Evolutionary conservation across 768 basidiomycete genomes (phyloP).

Genomic region (Tulasnella sp.): DNA sequence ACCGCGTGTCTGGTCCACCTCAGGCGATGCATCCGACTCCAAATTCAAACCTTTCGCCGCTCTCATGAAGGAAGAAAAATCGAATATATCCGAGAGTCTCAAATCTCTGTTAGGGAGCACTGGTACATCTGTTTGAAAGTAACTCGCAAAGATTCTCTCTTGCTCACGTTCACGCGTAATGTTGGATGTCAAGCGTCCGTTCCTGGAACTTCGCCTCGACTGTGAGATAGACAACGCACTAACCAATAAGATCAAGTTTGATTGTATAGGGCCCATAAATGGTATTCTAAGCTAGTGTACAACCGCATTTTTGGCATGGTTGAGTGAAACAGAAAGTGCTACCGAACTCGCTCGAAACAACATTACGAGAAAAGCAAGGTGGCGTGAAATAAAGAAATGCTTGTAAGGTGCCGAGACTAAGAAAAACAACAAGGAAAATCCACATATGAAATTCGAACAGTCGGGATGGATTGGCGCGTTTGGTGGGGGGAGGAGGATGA

Average conservation of each 20-base stretch:
- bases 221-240: background rate
- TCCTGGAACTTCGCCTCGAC: background rate
- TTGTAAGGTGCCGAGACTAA: background rate
- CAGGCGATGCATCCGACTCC: constrained; percentile 63
- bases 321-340: background rate
- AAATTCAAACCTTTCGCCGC: constrained; percentile 73
- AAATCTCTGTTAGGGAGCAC: constrained; percentile 42
- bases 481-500: background rate
- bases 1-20: constrained; percentile 23
- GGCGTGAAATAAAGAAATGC: background rate
- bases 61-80: constrained; percentile 78
- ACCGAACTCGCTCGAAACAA: background rate
- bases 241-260: background rate
- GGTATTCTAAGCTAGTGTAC: constrained; percentile 17
- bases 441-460: background rate
- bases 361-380: background rate
- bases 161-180: background rate
- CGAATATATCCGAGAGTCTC: constrained; percentile 53
- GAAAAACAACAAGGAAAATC: constrained; percentile 2
- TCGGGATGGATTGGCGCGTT: background rate
- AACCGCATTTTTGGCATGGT: background rate
- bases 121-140: background rate
- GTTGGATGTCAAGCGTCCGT: background rate
- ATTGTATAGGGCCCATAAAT: background rate
- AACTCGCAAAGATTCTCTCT: background rate